These are phyloP conservation scores for Solanum acaule DNA, from an alignment of 257 asterid species.

Conservation along the genomic window DNA sequence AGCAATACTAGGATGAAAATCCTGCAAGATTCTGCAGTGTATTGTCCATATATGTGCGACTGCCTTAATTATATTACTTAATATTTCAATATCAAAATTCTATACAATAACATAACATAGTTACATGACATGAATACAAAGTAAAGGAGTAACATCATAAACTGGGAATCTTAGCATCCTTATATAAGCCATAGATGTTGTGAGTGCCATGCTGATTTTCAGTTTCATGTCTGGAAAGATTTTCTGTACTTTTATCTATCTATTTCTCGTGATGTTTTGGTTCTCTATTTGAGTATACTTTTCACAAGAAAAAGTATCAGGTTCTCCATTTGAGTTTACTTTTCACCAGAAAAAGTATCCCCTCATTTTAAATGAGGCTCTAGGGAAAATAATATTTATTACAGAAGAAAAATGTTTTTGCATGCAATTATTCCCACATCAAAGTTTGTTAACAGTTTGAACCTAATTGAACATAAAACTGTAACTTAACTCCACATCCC, in stretches of 20 bases:
- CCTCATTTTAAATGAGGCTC: background rate
- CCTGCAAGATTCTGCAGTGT: background rate
- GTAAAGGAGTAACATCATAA: background rate
- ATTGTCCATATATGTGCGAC: background rate
- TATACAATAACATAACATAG: background rate
- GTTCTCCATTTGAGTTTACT: too few species aligned
- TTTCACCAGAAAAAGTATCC: too few species aligned
- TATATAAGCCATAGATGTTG: background rate
- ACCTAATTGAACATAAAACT: background rate
- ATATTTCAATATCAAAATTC: background rate
- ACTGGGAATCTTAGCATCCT: background rate
- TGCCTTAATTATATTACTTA: background rate
- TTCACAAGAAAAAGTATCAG: background rate
- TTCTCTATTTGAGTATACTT: background rate
- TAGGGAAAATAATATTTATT: background rate
- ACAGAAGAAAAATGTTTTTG: background rate
- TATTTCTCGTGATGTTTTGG: background rate
- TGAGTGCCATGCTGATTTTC: background rate
- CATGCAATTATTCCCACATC: background rate
- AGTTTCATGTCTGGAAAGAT: background rate
- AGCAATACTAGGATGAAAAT: background rate
- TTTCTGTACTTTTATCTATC: background rate
- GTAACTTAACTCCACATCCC: background rate
- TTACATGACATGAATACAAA: background rate
- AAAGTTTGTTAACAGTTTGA: background rate